phyloP scores from a whole-genome alignment of 805 yeast species.

The Zygosaccharomyces bailii region DNA sequence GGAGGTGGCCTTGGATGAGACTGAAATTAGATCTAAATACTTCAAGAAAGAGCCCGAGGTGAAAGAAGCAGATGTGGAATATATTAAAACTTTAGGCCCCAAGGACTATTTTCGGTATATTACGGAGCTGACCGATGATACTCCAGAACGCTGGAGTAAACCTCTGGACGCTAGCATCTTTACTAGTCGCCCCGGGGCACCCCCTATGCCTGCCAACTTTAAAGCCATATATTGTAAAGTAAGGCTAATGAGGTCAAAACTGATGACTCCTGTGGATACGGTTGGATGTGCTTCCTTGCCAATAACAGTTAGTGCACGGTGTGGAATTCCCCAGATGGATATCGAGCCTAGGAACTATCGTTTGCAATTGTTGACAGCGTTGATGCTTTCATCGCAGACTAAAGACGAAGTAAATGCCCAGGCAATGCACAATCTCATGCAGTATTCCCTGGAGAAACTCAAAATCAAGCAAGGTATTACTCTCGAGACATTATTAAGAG shows the following conservation, averaged over 20 bases:
- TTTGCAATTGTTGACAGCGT: slow-evolving; percentile 70
- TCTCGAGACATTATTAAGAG: slow-evolving; percentile 48
- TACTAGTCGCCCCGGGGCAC: slow-evolving; percentile 10
- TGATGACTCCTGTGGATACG: slow-evolving; percentile 81
- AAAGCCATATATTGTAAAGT: slow-evolving; percentile 55
- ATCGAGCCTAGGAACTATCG: slow-evolving; percentile 44
- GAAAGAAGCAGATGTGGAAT: slow-evolving; percentile 19
- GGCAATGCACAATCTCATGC: slow-evolving; percentile 63
- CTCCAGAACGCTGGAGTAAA: slow-evolving; percentile 22
- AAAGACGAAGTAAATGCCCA: slow-evolving; percentile 80
- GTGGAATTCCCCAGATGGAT: slow-evolving; percentile 25
- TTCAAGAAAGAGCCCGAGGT: slow-evolving; percentile 17
- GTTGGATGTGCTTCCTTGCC: slow-evolving; percentile 76
- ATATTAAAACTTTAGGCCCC: slow-evolving; percentile 29
- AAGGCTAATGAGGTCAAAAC: slow-evolving; percentile 59
- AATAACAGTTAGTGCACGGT: slow-evolving; percentile 35
- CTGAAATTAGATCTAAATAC: slow-evolving; percentile 21
- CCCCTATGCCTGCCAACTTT: slow-evolving; percentile 46
- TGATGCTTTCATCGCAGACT: slow-evolving; percentile 89
- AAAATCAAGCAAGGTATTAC: slow-evolving; percentile 48
- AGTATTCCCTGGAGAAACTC: slow-evolving; percentile 43
- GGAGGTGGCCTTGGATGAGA: slow-evolving; percentile 10
- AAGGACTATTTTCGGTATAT: slow-evolving; percentile 31
- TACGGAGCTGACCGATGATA: slow-evolving; percentile 26
- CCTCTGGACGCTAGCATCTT: slow-evolving; percentile 20